Evolutionary conservation across 495 filamentous ascomycete genomes (phyloP).

Genomic region (Monascus purpureus): DNA sequence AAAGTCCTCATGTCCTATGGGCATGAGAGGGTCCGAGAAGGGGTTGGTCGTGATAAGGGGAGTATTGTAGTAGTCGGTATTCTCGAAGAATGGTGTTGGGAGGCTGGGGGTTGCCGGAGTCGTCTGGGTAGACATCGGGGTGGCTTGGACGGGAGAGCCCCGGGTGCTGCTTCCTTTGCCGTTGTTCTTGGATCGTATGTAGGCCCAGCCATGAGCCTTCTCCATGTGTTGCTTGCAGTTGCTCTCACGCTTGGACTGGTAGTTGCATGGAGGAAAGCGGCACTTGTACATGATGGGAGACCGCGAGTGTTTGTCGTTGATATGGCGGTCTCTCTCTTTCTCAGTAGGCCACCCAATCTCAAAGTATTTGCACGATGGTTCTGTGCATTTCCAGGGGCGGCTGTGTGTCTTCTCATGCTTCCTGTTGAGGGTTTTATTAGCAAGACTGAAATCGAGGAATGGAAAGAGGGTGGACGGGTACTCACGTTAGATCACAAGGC

Average conservation of each 20-base stretch:
- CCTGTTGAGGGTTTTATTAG: constrained; percentile 29
- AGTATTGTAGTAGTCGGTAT: constrained; percentile 25
- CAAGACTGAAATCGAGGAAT: neutral
- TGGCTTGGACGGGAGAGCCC: constrained; percentile 16
- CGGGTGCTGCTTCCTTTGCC: constrained; percentile 35
- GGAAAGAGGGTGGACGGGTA: neutral
- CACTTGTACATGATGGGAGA: constrained; percentile 67
- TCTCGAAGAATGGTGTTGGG: constrained; percentile 34
- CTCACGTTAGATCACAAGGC: constrained; percentile 67
- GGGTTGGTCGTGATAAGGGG: constrained; percentile 14
- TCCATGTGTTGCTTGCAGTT: constrained; percentile 99
- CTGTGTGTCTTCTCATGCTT: constrained; percentile 98
- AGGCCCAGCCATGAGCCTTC: constrained; percentile 83
- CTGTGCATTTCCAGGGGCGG: constrained; percentile 84
- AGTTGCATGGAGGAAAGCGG: constrained; percentile 73
- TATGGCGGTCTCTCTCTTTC: constrained; percentile 90
- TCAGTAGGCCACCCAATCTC: constrained; percentile 88
- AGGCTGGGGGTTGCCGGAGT: constrained; percentile 42
- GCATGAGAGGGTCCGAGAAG: constrained; percentile 17
- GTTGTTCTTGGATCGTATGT: constrained; percentile 79
- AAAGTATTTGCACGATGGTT: constrained; percentile 69
- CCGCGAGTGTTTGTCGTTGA: constrained; percentile 84
- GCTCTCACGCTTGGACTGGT: constrained; percentile 88
- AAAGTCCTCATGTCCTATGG: constrained; percentile 11
- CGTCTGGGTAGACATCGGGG: constrained; percentile 15